Evolutionary conservation across 2,329 filamentous ascomycete genomes (phyloP), one percentile per base, ranked within the genome.

Genomic region (Fonsecaea erecta): DNA sequence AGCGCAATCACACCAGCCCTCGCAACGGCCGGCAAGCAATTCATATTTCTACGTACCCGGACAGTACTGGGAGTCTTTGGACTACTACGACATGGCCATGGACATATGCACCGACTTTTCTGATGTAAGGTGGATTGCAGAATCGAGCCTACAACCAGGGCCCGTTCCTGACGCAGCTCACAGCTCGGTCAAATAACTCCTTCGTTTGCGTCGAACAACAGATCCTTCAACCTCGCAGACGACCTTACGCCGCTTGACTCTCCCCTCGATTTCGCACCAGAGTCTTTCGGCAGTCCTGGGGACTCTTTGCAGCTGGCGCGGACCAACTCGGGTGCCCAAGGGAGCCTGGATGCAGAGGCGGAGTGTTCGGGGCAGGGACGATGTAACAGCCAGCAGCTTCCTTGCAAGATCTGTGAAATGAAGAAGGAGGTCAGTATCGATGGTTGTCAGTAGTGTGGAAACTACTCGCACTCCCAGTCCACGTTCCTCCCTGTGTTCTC

Each of bases 341-440:
- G 40, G 53, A 58, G 60, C 37, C 52, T 54, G 8, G 52, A 24
- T 16, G 18, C 64, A 14, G 64, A 64, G 35, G 4, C 46, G 3
- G 61, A 60, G 26, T 60, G 60, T 43, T 46, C 53, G 7, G 57
- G 56, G 11, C 54, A 66, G 21, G 52, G 60, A n/a, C 48, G 37
- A 54, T 56, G 55, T 37, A 48, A 52, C 30, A 16, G 51, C 21
- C 63, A 64, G 16, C 48, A 63, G 12, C 43, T 57, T 24, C 32
- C 57, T 2, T 66, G 63, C 51, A 48, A 64, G 16, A 28, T 46
- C 12, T 68, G 60, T 28, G 59, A 66, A 51, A 56, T 34, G 16
- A 68, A 68, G 48, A 68, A 56, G 46, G 63, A 68, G 60, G 66
- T 68, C 24, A 52, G 66, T 68, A 6, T 59, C 54, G 14, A 16